phyloP scores from a whole-genome alignment of 352 stramenopile species.

The Phytopythium boreale region DNA sequence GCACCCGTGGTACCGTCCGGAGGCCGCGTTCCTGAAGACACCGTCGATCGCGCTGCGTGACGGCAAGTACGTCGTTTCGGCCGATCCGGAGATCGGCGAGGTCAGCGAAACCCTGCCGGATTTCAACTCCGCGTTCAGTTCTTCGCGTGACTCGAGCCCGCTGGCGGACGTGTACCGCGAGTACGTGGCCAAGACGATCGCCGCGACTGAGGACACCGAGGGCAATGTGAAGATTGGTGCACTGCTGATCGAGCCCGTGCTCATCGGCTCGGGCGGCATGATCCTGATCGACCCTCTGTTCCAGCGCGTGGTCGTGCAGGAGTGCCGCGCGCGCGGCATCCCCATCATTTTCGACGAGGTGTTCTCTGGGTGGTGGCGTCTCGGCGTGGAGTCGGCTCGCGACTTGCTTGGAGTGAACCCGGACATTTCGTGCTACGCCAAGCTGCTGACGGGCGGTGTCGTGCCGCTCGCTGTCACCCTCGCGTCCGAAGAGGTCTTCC shows the following conservation, averaged over 20 bases:
- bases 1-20: conserved; percentile 89
- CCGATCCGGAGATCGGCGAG: conserved; percentile 47
- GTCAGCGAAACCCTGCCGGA: conserved; percentile 32
- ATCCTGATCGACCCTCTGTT: conserved; percentile 91
- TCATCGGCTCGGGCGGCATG: conserved; percentile 89
- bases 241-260: conserved; percentile 87
- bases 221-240: conserved; percentile 54
- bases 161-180: conserved; percentile 54
- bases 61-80: conserved; percentile 51
- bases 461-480: conserved; percentile 87
- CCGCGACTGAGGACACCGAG: conserved; percentile 21
- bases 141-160: conserved; percentile 26
- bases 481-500: conserved; percentile 85
- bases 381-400: conserved; percentile 82
- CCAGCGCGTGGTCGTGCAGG: conserved; percentile 84
- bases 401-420: conserved; percentile 85
- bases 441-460: conserved; percentile 89
- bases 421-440: conserved; percentile 91
- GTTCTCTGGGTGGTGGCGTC: conserved; percentile 89
- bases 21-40: conserved; percentile 78
- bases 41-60: conserved; percentile 67
- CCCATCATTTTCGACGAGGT: conserved; percentile 93
- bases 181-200: conserved; percentile 61
- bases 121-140: conserved; percentile 59
- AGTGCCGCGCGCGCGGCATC: conserved; percentile 72